These are phyloP conservation scores for Pseudocercospora macadamiae DNA, from an alignment of 2,329 filamentous ascomycete genomes.

Conservation along the genomic window DNA sequence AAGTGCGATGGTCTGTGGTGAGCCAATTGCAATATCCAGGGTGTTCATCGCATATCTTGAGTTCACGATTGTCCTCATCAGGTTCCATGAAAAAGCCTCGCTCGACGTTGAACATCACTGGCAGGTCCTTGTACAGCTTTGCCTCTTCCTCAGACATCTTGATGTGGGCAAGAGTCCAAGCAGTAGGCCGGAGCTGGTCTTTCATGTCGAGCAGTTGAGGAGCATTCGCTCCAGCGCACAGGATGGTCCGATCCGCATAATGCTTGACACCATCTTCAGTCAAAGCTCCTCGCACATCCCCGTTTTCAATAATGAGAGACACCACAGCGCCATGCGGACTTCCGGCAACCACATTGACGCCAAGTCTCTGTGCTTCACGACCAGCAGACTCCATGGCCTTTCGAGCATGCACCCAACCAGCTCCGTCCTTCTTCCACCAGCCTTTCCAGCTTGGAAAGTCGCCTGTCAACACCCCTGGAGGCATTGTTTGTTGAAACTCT, in stretches of 20 bases:
- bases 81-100: slow-evolving; percentile 56
- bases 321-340: slow-evolving; percentile 43
- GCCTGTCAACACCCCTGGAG: slow-evolving; percentile 54
- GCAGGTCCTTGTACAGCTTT: slow-evolving; percentile 50
- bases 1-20: slow-evolving; percentile 36
- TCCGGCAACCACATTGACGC: slow-evolving; percentile 53
- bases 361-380: slow-evolving; percentile 49
- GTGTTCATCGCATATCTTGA: slow-evolving; percentile 60
- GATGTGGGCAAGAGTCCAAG: slow-evolving; percentile 59
- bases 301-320: slow-evolving; percentile 40
- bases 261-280: slow-evolving; percentile 49
- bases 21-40: slow-evolving; percentile 59
- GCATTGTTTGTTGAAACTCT: slow-evolving; percentile 56
- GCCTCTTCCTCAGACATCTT: slow-evolving; percentile 52
- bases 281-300: slow-evolving; percentile 47
- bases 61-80: slow-evolving; percentile 48
- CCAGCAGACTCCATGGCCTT: slow-evolving; percentile 53
- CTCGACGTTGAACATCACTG: slow-evolving; percentile 55
- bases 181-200: slow-evolving; percentile 57
- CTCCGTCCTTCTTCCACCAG: slow-evolving; percentile 48
- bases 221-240: slow-evolving; percentile 55
- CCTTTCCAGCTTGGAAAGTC: slow-evolving; percentile 56
- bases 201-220: slow-evolving; percentile 54
- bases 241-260: slow-evolving; percentile 49
- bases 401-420: slow-evolving; percentile 59